Base-by-base conservation (phyloP, 2,329 filamentous ascomycete genomes). In the Epichloe uncinata region DNA sequence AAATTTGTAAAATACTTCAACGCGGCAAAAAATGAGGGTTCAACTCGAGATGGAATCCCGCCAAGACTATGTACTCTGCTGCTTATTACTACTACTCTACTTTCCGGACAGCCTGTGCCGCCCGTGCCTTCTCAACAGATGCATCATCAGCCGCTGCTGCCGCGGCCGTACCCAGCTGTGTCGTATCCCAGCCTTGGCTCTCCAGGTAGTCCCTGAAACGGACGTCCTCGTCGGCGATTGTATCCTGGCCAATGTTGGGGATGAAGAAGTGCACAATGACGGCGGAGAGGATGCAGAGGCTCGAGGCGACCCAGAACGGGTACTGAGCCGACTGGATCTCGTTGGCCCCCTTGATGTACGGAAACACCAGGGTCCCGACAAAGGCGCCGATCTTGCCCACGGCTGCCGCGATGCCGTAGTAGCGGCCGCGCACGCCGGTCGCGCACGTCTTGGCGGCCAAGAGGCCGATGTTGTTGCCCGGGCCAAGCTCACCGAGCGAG, bases 401-500 rank as follows among this genome's bases (percentile, higher is more conserved):
- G 0, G 84, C 84, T 0, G 86, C 85, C 0, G 85, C 85, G 42
- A 87, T 75, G 3, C 83, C 81, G 57, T 84, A 84, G 66, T 84
- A 84, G 40, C 72, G 73, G 2, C 89, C 90, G 41, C 89, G 79
- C 15, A 96, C 83, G 16, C 85, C 84, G 3, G 90, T 95, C 0
- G 90, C 87, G 59, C 83, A 90, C 2, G 87, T 91, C 71, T 95
- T 95, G 44, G 85, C 85, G 0, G 90, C 89, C 35, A 94, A 66
- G 0, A 95, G 76, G 3, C 89, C 89, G 57, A 95, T 95, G 64
- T 95, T 95, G 70, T 95, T 86, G 12, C 90, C 90, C 0, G 90
- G 88, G 0, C 90, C 90, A 37, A 94, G 69, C 64, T 69, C 66
- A 38, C 67, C 66, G 2, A 68, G 63, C 0, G 66, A 59, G 38